Conservation (phyloP, 1,284 basidiomycete genomes). For the Sanghuangporus baumii region DNA sequence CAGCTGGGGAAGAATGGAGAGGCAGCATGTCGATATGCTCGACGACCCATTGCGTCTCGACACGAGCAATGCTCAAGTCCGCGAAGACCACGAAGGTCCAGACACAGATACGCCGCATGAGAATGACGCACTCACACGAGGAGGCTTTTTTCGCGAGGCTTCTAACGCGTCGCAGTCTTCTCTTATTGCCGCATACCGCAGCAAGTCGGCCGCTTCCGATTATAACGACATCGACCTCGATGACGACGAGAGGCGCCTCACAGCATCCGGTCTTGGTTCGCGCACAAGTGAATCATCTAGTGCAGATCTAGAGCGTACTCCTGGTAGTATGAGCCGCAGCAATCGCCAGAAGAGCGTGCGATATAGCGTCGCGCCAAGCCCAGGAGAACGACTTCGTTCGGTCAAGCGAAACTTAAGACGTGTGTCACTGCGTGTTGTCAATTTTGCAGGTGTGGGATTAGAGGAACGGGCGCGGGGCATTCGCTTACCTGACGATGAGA, state of each 20-base stretch:
- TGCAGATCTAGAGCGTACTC: conserved; percentile 11
- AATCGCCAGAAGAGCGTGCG: conserved; percentile 43
- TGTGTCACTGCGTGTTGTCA: conserved; percentile 79
- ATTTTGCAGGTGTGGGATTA: conserved; percentile 61
- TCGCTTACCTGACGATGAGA: conserved; percentile 42
- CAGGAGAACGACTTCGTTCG: conserved; percentile 35
- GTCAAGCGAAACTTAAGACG: conserved; percentile 60
- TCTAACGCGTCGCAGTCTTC: conserved; percentile 12
- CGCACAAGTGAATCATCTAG: conserved; percentile 2
- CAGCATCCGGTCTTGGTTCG: conserved; percentile 20
- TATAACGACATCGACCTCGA: conserved; percentile 28
- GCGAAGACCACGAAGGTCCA: background rate
- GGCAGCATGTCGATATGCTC: conserved; percentile 16
- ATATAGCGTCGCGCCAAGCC: conserved; percentile 32
- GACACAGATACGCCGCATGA: conserved; percentile 16
- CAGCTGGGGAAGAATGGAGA: conserved; percentile 19
- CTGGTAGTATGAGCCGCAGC: background rate
- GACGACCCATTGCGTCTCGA: conserved; percentile 15
- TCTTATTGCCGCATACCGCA: conserved; percentile 14
- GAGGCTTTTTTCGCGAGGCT: conserved; percentile 5
- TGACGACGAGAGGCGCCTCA: conserved; percentile 52
- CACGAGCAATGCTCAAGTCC: background rate
- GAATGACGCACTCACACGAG: conserved; percentile 12
- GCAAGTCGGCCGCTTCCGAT: conserved; percentile 31
- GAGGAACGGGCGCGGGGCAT: conserved; percentile 42